Percentiles rank a stretch among this genome's conserved stretches.
Evolutionary conservation across 2,329 filamentous ascomycete genomes (phyloP).

Genomic region (Pseudogymnoascus sp.): DNA sequence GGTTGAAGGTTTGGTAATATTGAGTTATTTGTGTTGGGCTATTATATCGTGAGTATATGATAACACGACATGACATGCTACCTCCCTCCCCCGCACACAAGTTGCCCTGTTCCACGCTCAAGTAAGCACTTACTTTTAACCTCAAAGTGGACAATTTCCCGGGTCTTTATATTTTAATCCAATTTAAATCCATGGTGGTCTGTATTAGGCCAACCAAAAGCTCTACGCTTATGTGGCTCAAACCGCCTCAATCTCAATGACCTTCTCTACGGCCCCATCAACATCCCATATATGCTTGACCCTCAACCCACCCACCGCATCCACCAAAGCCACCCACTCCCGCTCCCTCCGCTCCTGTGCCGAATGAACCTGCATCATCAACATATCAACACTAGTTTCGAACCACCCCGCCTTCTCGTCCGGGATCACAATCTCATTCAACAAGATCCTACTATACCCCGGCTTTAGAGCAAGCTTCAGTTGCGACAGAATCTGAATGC

Average conservation of each 20-base stretch:
- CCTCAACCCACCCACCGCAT: conserved; percentile 7
- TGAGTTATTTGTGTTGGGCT: no score
- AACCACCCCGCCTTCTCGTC: conserved; percentile 4
- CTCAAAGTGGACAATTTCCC: no score
- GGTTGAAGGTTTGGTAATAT: no score
- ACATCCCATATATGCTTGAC: conserved; percentile 7
- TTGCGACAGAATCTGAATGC: conserved; percentile 26
- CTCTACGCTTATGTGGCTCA: no score
- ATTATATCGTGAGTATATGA: no score
- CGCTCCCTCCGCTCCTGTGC: conserved; percentile 8
- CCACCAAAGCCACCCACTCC: not conserved
- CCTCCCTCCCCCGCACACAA: no score
- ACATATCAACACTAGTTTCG: conserved; percentile 9
- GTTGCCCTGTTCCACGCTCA: no score
- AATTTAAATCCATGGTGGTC: no score
- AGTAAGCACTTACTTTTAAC: no score
- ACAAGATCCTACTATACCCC: conserved; percentile 16
- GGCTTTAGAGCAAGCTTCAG: conserved; percentile 25
- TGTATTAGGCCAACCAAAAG: no score
- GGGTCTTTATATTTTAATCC: no score
- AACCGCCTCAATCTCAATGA: conserved; percentile 8
- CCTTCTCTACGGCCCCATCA: conserved; percentile 6
- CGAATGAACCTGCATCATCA: conserved; percentile 9
- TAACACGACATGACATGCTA: no score
- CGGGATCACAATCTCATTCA: conserved; percentile 18